Evolutionary conservation across 2,329 filamentous ascomycete genomes (phyloP).

Genomic region (Rhinocladiella mackenziei): DNA sequence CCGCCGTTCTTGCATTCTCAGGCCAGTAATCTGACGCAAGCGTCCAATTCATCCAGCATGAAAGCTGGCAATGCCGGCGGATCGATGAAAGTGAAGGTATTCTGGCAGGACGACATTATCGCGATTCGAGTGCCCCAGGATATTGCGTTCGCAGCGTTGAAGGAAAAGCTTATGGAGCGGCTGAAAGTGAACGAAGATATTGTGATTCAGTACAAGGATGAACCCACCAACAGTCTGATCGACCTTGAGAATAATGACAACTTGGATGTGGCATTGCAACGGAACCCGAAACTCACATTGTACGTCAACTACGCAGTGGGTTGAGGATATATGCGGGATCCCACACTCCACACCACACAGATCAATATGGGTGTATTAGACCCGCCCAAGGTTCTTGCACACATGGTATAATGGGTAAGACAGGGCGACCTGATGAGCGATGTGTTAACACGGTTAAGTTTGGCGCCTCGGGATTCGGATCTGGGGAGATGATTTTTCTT

Average conservation of each 20-base stretch:
- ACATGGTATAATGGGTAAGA: background rate
- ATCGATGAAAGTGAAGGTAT: constrained; percentile 89
- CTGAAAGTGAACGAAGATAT: constrained; percentile 72
- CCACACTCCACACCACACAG: background rate
- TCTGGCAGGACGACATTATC: constrained; percentile 86
- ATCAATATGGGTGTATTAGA: no score
- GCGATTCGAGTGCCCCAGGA: constrained; percentile 83
- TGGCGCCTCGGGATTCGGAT: constrained; percentile 10
- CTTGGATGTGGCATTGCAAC: constrained; percentile 70
- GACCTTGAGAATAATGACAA: constrained; percentile 75
- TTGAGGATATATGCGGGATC: constrained; percentile 6
- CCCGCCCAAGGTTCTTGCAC: no score
- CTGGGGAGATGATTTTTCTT: background rate
- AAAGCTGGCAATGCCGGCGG: constrained; percentile 31
- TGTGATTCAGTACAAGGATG: constrained; percentile 80
- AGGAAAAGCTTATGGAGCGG: constrained; percentile 78
- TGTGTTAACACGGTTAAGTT: constrained; percentile 21
- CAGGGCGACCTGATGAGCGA: constrained; percentile 23
- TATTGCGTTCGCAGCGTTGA: constrained; percentile 71
- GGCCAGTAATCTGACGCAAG: constrained; percentile 52
- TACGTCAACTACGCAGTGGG: constrained; percentile 20
- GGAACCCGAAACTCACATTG: constrained; percentile 83
- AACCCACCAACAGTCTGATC: constrained; percentile 69
- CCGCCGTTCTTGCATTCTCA: constrained; percentile 41
- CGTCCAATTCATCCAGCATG: constrained; percentile 37